These are phyloP conservation scores for Geum urbanum DNA, from an alignment of 306 rosid genomes.

Conservation along the genomic window DNA sequence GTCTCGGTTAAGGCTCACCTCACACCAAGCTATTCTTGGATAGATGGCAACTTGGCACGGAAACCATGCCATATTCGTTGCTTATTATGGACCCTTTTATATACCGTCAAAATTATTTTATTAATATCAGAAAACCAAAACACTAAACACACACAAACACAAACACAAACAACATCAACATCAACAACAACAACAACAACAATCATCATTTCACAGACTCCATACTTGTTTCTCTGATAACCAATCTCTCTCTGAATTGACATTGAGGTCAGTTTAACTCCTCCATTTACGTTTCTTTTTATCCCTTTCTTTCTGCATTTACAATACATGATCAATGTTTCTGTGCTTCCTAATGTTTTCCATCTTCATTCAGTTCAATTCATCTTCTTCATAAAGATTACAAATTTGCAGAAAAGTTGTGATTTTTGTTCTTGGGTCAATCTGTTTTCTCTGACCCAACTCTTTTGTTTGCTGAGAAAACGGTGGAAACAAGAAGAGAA, in stretches of 20 bases:
- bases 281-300: constrained; percentile 8
- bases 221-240: constrained; percentile 40
- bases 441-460: constrained; percentile 29
- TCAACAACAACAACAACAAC: constrained; percentile 31
- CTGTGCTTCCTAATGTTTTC: constrained; percentile 17
- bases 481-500: constrained; percentile 31
- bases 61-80: constrained; percentile 43
- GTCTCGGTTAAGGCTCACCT: constrained; percentile 37
- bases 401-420: constrained; percentile 25
- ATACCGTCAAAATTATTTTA: background rate
- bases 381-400: constrained; percentile 26
- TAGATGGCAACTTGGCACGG: constrained; percentile 59
- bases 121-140: constrained; percentile 26
- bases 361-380: constrained; percentile 25
- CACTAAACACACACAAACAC: constrained; percentile 26
- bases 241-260: constrained; percentile 63
- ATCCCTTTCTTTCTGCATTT: constrained; percentile 24
- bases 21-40: constrained; percentile 75
- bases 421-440: constrained; percentile 29
- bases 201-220: constrained; percentile 27
- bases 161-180: constrained; percentile 42
- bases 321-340: background rate
- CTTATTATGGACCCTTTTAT: constrained; percentile 33
- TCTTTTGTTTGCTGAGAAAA: constrained; percentile 54
- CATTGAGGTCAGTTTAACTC: constrained; percentile 60